Evolutionary conservation across 345 rosid genomes (phyloP).

Genomic region (Leavenworthia alabamica): DNA sequence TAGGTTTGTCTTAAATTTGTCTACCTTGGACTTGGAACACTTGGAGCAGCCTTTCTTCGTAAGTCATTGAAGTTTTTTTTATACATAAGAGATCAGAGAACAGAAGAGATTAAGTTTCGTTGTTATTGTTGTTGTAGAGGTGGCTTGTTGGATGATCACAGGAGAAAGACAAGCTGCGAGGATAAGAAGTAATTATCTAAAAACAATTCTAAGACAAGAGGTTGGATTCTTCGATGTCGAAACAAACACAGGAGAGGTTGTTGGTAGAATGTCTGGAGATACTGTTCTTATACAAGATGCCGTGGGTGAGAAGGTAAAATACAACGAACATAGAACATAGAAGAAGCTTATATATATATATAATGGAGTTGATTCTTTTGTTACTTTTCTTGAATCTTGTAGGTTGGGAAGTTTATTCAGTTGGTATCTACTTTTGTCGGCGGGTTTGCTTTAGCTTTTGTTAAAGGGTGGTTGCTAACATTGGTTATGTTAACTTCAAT

Average conservation of each 20-base stretch:
- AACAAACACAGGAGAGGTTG: slow-evolving; percentile 77
- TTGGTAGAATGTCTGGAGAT: slow-evolving; percentile 87
- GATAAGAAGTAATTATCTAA: slow-evolving; percentile 52
- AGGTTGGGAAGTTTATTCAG: slow-evolving; percentile 88
- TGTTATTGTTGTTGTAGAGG: slow-evolving; percentile 44
- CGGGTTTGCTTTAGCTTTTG: slow-evolving; percentile 55
- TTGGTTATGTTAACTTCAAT: slow-evolving; percentile 55
- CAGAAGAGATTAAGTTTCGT: neutral
- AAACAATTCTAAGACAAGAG: slow-evolving; percentile 68
- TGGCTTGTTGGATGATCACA: slow-evolving; percentile 74
- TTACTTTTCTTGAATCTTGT: neutral
- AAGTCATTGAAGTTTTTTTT: slow-evolving; percentile 28
- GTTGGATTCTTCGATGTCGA: slow-evolving; percentile 66
- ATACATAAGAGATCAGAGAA: slow-evolving; percentile 9
- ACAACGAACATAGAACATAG: neutral
- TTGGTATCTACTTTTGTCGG: slow-evolving; percentile 58
- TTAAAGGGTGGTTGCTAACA: slow-evolving; percentile 73
- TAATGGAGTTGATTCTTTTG: neutral
- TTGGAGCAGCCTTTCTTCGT: slow-evolving; percentile 64
- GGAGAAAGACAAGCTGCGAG: slow-evolving; percentile 77
- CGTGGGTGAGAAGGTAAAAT: slow-evolving; percentile 75
- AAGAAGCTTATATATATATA: neutral
- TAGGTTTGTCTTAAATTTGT: slow-evolving; percentile 69
- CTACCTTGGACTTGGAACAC: slow-evolving; percentile 65
- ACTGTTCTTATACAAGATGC: slow-evolving; percentile 85